Conservation (phyloP, 1,284 basidiomycete genomes). For the Naganishia cerealis region DNA sequence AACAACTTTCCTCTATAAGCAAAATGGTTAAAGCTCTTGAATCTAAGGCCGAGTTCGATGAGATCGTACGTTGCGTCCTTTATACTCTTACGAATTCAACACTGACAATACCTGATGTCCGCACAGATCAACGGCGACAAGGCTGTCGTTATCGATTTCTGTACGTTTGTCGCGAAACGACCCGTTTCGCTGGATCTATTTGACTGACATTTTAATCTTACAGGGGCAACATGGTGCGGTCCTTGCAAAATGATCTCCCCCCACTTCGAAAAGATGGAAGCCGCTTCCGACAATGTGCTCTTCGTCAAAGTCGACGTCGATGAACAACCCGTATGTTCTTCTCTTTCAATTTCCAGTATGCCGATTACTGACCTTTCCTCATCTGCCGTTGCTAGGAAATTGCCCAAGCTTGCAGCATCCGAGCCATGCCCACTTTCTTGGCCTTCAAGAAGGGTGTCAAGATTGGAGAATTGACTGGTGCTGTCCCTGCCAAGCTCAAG, state of each 20-base stretch:
- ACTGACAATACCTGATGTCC: conserved; percentile 28
- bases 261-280: conserved; percentile 69
- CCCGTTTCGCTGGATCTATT: neutral
- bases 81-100: neutral
- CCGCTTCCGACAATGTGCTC: conserved; percentile 59
- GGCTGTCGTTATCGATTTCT: conserved; percentile 73
- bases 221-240: conserved; percentile 57
- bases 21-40: conserved; percentile 59
- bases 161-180: conserved; percentile 40
- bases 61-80: conserved; percentile 52
- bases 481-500: conserved; percentile 59
- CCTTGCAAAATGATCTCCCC: conserved; percentile 77
- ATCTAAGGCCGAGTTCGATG: conserved; percentile 61
- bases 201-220: conserved; percentile 1
- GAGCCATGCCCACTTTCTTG: conserved; percentile 78
- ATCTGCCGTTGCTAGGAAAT: conserved; percentile 50
- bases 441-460: conserved; percentile 69
- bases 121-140: conserved; percentile 63
- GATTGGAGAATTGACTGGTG: conserved; percentile 66
- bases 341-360: neutral
- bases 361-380: neutral
- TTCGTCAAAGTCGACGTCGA: conserved; percentile 86
- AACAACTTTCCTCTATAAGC: conserved; percentile 27
- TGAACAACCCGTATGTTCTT: conserved; percentile 47
- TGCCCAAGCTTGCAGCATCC: conserved; percentile 68